phyloP scores from a whole-genome alignment of 1,284 basidiomycete species.

The Amylostereum chailletii region DNA sequence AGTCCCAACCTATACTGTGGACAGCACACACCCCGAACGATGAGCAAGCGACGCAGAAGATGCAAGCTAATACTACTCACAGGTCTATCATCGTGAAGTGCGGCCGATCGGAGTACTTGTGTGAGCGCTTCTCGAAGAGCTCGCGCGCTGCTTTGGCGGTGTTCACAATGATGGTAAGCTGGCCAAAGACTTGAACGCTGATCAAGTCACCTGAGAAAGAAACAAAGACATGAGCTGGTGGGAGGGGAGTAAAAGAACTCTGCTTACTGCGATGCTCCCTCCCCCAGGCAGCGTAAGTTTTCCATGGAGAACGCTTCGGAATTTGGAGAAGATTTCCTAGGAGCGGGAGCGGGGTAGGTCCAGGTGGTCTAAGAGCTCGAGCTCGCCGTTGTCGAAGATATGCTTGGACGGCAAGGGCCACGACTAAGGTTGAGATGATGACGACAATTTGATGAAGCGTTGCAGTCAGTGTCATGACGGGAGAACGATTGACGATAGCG shows the following conservation, averaged over 20 bases:
- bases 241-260: no score
- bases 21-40: no score
- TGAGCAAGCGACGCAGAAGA: no score
- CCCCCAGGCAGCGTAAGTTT: background rate
- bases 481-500: no score
- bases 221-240: background rate
- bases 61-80: background rate
- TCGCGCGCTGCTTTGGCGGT: background rate
- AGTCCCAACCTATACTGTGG: conserved; percentile 1
- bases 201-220: background rate
- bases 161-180: conserved; percentile 1
- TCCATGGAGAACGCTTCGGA: background rate
- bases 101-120: conserved; percentile 5
- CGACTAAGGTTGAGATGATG: no score
- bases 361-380: background rate
- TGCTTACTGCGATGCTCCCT: background rate
- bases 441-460: no score
- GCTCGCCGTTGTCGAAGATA: no score
- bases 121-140: conserved; percentile 2
- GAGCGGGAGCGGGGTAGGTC: background rate
- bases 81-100: background rate
- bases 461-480: no score
- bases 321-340: background rate
- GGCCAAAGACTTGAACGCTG: background rate
- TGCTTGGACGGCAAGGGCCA: no score